A percentile compares a stretch with the other conserved stretches of the same genome.
Conservation (phyloP, 129 eudicot genomes). For the Rutidosis leptorrhynchoides region DNA sequence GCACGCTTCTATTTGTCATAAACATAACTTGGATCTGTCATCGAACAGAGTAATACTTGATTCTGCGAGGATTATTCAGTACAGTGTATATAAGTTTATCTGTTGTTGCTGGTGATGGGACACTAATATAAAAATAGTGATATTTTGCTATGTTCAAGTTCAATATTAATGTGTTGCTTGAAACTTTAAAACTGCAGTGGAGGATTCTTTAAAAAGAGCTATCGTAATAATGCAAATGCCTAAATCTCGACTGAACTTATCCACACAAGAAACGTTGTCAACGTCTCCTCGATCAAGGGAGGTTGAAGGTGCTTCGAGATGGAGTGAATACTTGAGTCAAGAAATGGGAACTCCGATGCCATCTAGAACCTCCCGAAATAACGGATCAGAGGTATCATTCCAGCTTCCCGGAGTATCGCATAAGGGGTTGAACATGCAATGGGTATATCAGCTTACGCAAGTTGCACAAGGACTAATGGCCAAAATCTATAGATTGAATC, state of each 20-base stretch:
- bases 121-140: conserved; percentile 10
- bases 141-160: conserved; percentile 4
- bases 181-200: neutral
- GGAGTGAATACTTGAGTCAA: conserved; percentile 75
- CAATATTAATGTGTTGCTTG: neutral
- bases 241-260: conserved; percentile 49
- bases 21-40: conserved; percentile 11
- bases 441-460: conserved; percentile 82
- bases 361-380: conserved; percentile 46
- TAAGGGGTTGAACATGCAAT: conserved; percentile 86
- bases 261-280: conserved; percentile 54
- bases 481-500: conserved; percentile 82
- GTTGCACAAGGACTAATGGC: conserved; percentile 97
- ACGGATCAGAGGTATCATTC: conserved; percentile 51
- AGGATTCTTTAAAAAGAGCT: conserved; percentile 15
- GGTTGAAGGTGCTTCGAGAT: conserved; percentile 79
- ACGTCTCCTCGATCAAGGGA: conserved; percentile 70
- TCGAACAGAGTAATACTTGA: neutral
- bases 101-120: conserved; percentile 12
- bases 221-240: conserved; percentile 40
- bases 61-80: conserved; percentile 14
- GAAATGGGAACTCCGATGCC: conserved; percentile 55
- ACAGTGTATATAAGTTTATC: neutral
- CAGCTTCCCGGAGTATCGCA: conserved; percentile 62
- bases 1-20: neutral